Evolutionary conservation across 257 asterid genomes (phyloP).

Genomic region (Marsdenia floribunda): DNA sequence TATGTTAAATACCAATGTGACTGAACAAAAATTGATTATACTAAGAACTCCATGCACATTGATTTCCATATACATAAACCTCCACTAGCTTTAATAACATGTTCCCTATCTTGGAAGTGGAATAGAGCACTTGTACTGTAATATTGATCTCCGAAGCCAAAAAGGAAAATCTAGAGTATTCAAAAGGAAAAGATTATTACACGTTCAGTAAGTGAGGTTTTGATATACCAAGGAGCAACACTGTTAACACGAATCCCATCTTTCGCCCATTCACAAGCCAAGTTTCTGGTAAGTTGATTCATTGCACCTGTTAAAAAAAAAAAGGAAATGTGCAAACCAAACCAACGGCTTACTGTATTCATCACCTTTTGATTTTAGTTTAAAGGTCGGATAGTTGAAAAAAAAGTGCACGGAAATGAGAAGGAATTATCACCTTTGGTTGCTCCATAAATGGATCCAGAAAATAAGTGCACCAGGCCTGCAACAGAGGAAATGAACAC

Average conservation of each 20-base stretch:
- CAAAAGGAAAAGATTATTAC: conserved; percentile 36
- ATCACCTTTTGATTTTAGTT: conserved; percentile 6
- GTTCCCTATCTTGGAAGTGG: background rate
- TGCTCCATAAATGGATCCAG: conserved; percentile 90
- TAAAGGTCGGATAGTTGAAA: background rate
- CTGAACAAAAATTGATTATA: background rate
- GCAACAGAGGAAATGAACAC: conserved; percentile 88
- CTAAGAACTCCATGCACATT: background rate
- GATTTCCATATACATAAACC: conserved; percentile 4
- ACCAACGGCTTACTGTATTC: conserved; percentile 4
- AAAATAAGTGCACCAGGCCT: conserved; percentile 56
- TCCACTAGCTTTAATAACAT: background rate
- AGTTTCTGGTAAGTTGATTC: conserved; percentile 80
- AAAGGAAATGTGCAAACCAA: conserved; percentile 10
- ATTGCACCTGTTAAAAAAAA: conserved; percentile 59
- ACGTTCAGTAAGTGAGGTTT: conserved; percentile 64
- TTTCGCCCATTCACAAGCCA: conserved; percentile 98
- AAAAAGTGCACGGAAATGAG: background rate
- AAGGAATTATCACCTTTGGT: conserved; percentile 53
- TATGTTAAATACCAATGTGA: background rate
- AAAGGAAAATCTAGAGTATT: conserved; percentile 8
- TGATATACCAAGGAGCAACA: conserved; percentile 95
- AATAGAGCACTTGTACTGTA: background rate
- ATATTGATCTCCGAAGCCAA: background rate
- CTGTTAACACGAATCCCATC: conserved; percentile 82